phyloP scores from a whole-genome alignment of 2,329 filamentous ascomycete genomes.

The Septoria linicola region DNA sequence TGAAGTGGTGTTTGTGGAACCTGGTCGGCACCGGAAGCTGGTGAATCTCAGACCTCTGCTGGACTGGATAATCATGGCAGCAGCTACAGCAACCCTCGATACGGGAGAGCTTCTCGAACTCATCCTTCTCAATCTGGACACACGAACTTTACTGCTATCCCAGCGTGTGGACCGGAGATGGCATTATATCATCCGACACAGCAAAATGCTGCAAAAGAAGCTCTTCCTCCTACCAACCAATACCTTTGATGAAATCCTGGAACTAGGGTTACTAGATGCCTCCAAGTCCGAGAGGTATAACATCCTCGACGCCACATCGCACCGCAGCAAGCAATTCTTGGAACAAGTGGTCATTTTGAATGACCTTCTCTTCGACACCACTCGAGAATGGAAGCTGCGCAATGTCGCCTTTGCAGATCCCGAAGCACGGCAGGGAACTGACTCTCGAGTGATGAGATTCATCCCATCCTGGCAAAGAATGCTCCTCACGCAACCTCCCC shows the following conservation, averaged over 20 bases:
- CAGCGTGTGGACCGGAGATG: slow-evolving; percentile 24
- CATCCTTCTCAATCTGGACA: slow-evolving; percentile 25
- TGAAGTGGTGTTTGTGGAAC: no score
- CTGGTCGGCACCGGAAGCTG: no score
- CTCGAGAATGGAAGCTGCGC: slow-evolving; percentile 20
- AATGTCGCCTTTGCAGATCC: slow-evolving; percentile 17
- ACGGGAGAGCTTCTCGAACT: slow-evolving; percentile 22
- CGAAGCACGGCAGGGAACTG: not conserved
- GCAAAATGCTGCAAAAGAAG: slow-evolving; percentile 23
- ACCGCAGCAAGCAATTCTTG: slow-evolving; percentile 21
- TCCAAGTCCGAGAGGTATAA: slow-evolving; percentile 17
- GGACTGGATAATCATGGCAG: slow-evolving; percentile 4
- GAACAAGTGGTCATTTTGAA: slow-evolving; percentile 24
- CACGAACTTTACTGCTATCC: slow-evolving; percentile 21
- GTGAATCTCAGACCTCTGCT: no score
- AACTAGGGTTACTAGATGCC: slow-evolving; percentile 16
- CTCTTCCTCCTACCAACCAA: slow-evolving; percentile 26
- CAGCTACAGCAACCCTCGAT: slow-evolving; percentile 15
- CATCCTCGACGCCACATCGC: slow-evolving; percentile 22
- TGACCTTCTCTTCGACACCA: slow-evolving; percentile 25
- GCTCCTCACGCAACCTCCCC: slow-evolving; percentile 23
- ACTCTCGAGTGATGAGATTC: not conserved
- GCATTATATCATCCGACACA: slow-evolving; percentile 20
- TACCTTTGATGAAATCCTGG: slow-evolving; percentile 21
- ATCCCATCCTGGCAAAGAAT: slow-evolving; percentile 26